Conservation (phyloP, 495 filamentous ascomycete genomes). For the Durotheca rogersii region DNA sequence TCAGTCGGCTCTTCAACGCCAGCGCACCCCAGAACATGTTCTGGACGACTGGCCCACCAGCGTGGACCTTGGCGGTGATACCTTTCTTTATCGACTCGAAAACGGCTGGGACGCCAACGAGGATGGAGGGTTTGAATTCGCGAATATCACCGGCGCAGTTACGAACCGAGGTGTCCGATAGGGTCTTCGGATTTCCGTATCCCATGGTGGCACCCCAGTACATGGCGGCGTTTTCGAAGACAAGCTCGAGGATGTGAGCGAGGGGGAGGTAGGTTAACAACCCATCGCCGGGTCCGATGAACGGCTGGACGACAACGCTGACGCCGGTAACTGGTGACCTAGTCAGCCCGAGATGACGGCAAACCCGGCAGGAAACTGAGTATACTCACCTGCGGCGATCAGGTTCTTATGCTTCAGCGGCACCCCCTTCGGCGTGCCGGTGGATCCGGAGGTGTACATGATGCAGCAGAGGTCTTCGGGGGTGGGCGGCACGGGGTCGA, state of each 20-base stretch:
- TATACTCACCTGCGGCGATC: conserved; percentile 73
- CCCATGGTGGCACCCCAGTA: conserved; percentile 98
- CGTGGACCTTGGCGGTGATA: conserved; percentile 81
- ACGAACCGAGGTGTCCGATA: conserved; percentile 85
- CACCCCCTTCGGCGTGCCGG: conserved; percentile 93
- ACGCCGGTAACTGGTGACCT: conserved; percentile 73
- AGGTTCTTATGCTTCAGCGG: conserved; percentile 87
- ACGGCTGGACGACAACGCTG: conserved; percentile 77
- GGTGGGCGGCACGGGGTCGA: conserved; percentile 75
- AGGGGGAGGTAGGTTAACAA: conserved; percentile 90
- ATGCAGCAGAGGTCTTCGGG: conserved; percentile 94
- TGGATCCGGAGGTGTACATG: conserved; percentile 99
- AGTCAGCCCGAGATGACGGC: too few relatives aligned
- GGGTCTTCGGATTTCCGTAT: conserved; percentile 90
- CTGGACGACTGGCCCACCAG: conserved; percentile 67
- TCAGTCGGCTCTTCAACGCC: conserved; percentile 76
- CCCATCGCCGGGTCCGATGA: conserved; percentile 81
- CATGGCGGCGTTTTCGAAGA: conserved; percentile 90
- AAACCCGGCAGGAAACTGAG: too few relatives aligned
- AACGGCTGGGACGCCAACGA: conserved; percentile 94
- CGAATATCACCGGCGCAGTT: conserved; percentile 96
- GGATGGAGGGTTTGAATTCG: conserved; percentile 86
- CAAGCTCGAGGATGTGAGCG: conserved; percentile 95
- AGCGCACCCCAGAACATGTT: conserved; percentile 93
- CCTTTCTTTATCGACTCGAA: conserved; percentile 99